A percentile compares a stretch with the other conserved stretches of the same genome.
phyloP scores from a whole-genome alignment of 805 yeast species.

The Nakazawaea ernobii region DNA sequence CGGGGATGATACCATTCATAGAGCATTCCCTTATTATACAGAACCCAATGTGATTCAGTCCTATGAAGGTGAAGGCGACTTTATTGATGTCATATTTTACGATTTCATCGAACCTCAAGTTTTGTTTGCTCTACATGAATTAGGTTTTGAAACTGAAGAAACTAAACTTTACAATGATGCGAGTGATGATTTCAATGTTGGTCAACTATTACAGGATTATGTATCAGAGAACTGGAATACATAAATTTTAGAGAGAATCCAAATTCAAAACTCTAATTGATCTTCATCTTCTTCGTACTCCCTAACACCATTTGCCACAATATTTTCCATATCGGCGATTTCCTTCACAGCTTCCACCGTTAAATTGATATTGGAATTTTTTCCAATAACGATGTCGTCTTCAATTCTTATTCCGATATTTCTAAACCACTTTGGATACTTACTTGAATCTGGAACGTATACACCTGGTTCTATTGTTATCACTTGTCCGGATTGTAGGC shows the following conservation, averaged over 20 bases:
- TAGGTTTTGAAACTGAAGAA: slow-evolving; percentile 1
- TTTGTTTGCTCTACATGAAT: slow-evolving; percentile 33
- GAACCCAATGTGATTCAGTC: slow-evolving; percentile 80
- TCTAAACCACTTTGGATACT: slow-evolving; percentile 74
- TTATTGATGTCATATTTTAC: slow-evolving; percentile 71
- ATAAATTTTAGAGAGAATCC: background rate
- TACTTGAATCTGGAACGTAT: slow-evolving; percentile 69
- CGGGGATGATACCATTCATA: slow-evolving; percentile 83
- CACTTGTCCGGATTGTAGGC: slow-evolving; percentile 66
- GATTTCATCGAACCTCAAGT: slow-evolving; percentile 62
- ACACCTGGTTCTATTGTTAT: slow-evolving; percentile 95
- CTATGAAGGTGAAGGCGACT: slow-evolving; percentile 25
- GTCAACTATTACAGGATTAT: slow-evolving; percentile 37
- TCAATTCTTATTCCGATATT: slow-evolving; percentile 94
- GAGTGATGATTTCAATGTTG: slow-evolving; percentile 34
- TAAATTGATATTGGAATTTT: slow-evolving; percentile 45
- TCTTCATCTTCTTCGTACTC: slow-evolving; percentile 7
- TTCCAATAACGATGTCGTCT: slow-evolving; percentile 84
- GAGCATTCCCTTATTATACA: slow-evolving; percentile 47
- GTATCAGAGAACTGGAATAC: slow-evolving; percentile 28
- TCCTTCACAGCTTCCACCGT: slow-evolving; percentile 87
- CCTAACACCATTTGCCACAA: slow-evolving; percentile 53
- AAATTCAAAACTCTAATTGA: background rate
- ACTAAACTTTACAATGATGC: slow-evolving; percentile 25
- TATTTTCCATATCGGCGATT: slow-evolving; percentile 68